Percentiles rank a stretch among this genome's conserved stretches.
phyloP scores from a whole-genome alignment of 2,329 filamentous ascomycete genomes.

The Cercospora zeina region DNA sequence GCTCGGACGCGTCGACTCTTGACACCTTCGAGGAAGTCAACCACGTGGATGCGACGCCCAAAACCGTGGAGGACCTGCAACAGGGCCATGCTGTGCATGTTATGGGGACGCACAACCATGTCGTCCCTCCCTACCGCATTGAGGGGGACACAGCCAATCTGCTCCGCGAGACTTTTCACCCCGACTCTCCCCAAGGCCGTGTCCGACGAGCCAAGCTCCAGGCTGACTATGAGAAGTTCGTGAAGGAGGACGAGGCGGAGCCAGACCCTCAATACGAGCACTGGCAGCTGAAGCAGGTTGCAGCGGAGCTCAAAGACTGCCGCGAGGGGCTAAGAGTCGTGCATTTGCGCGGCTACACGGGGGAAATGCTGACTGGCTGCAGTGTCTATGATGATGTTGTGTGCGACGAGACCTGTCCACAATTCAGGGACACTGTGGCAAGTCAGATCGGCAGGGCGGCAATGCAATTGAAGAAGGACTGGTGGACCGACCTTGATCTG shows the following conservation, averaged over 20 bases:
- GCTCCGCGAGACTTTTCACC: background rate
- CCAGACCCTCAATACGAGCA: background rate
- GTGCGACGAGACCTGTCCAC: background rate
- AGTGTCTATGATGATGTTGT: background rate
- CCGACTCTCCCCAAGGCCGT: background rate
- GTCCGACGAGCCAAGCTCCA: background rate
- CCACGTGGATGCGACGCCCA: background rate
- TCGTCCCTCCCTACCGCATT: background rate
- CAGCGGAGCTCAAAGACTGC: background rate
- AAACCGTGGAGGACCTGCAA: background rate
- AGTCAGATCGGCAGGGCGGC: background rate
- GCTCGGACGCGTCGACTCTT: background rate
- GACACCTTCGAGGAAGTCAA: background rate
- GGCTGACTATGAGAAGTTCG: background rate
- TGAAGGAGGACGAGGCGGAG: background rate
- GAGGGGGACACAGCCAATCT: background rate
- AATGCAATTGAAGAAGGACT: background rate
- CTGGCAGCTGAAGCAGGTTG: background rate
- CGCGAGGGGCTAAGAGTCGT: background rate
- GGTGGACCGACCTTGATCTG: background rate
- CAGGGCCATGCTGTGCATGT: background rate
- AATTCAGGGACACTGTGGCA: background rate
- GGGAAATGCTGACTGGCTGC: background rate
- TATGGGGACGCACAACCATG: background rate
- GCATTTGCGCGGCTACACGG: background rate